Evolutionary conservation across 2,329 filamentous ascomycete genomes (phyloP), one percentile per base, ranked within the genome.

Genomic region (Penicillium concentricum): DNA sequence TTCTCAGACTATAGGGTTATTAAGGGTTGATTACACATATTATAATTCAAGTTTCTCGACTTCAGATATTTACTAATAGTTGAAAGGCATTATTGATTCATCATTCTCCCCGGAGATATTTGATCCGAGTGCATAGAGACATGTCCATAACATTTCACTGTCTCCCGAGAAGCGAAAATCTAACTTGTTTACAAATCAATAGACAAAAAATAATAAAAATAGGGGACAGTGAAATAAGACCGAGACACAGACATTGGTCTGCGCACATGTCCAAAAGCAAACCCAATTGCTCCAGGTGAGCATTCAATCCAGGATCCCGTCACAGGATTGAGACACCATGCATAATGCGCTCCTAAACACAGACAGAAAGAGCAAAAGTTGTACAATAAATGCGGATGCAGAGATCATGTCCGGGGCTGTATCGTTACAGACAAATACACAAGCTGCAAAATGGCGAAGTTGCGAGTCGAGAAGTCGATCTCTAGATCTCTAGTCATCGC

Each of bases 401-500:
- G 56, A 63, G 56, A 63, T 69, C 67, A 63, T 66, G 56, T 67
- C 62, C 62, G 58, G 61, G 56, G 61, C 60, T 56, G 58, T 65
- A 59, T 65, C 57, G 51, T 63, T 57, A 64, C 58, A 66, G 56
- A 62, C 49, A 58, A 55, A 61, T 58, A 61, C 51, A 61, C 18
- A 24, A 13, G 38, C 37, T 24, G 43, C 42, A 47, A 54, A 30
- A 59, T 50, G 43, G 34, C 47, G 9, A 62, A 51, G 51, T 53
- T 42, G 22, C 34, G 39, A 48, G 42, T 49, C 46, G 39, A 47
- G 38, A 50, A 30, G 34, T 32, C 32, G 48, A 48, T 48, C 42
- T 51, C 38, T 34, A 48, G 51, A 52, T 48, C 52, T 59, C 62
- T 64, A 74, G 58, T 74, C 69, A 43, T 69, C 67, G 52, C 70